A percentile compares a stretch with the other conserved stretches of the same genome.
phyloP scores from a whole-genome alignment of 345 rosid species.

The Heritiera fomes region DNA sequence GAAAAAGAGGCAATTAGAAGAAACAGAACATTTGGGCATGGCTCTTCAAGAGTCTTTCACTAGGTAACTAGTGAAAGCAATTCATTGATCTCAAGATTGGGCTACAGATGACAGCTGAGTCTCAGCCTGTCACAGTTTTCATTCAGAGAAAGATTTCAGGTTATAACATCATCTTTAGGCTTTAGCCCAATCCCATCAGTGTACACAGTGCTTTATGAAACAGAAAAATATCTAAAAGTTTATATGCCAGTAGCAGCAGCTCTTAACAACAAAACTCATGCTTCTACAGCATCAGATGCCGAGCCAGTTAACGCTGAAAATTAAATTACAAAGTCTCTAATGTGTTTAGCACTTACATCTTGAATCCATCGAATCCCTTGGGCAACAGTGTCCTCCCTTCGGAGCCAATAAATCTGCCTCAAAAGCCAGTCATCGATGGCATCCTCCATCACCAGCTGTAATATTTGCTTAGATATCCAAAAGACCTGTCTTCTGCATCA shows the following conservation, averaged over 20 bases:
- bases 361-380: slow-evolving; percentile 83
- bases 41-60: neutral
- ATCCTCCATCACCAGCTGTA: slow-evolving; percentile 96
- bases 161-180: neutral
- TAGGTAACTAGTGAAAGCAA: neutral
- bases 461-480: slow-evolving; percentile 96
- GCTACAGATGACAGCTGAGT: neutral
- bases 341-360: slow-evolving; percentile 64
- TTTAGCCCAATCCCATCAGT: neutral
- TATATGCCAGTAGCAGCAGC: slow-evolving; percentile 2
- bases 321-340: neutral
- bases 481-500: slow-evolving; percentile 86
- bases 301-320: neutral
- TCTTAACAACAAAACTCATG: neutral
- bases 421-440: slow-evolving; percentile 97
- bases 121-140: slow-evolving; percentile 3
- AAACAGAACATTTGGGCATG: neutral
- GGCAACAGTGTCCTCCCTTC: slow-evolving; percentile 78
- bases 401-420: slow-evolving; percentile 82
- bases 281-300: slow-evolving; percentile 1
- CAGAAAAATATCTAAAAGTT: slow-evolving; percentile 7
- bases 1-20: slow-evolving; percentile 8
- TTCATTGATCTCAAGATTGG: neutral
- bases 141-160: neutral
- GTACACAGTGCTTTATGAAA: neutral